Conservation (phyloP, 225 moss, liverwort and hornwort species). For the Bryum argenteum region DNA sequence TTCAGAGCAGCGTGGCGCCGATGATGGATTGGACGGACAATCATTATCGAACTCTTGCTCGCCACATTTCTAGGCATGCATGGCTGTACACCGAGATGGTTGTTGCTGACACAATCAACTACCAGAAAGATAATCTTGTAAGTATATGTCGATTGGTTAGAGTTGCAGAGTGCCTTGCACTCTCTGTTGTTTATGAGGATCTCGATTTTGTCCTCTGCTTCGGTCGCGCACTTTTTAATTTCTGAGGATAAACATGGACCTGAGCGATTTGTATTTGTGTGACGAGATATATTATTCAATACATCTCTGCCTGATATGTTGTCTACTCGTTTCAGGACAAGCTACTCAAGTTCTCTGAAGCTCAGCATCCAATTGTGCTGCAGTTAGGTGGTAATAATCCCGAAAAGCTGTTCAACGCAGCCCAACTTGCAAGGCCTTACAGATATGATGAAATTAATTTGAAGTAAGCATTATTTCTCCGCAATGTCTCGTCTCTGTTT, state of each 20-base stretch:
- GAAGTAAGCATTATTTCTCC: slow-evolving; percentile 53
- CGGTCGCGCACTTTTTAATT: not conserved
- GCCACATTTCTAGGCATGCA: slow-evolving; percentile 84
- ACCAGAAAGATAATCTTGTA: slow-evolving; percentile 94
- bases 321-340: slow-evolving; percentile 58
- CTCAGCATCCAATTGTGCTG: slow-evolving; percentile 89
- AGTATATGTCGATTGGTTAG: slow-evolving; percentile 11
- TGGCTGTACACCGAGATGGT: slow-evolving; percentile 99
- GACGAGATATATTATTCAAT: slow-evolving; percentile 7
- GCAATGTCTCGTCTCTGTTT: not conserved
- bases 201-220: not conserved
- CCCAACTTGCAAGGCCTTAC: slow-evolving; percentile 77
- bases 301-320: slow-evolving; percentile 18
- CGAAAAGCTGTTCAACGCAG: slow-evolving; percentile 78
- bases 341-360: slow-evolving; percentile 78
- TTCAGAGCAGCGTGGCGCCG: slow-evolving; percentile 99
- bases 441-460: slow-evolving; percentile 93
- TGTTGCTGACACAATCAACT: slow-evolving; percentile 89
- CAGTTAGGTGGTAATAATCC: slow-evolving; percentile 93
- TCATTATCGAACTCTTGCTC: slow-evolving; percentile 92
- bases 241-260: not conserved
- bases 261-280: not conserved
- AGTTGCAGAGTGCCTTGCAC: not conserved
- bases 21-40: slow-evolving; percentile 99
- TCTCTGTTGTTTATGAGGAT: not conserved